Percentiles rank a stretch among this genome's conserved stretches.
Conservation (phyloP, 2,329 filamentous ascomycete species). For the Chrysoporthe deuterocubensis region DNA sequence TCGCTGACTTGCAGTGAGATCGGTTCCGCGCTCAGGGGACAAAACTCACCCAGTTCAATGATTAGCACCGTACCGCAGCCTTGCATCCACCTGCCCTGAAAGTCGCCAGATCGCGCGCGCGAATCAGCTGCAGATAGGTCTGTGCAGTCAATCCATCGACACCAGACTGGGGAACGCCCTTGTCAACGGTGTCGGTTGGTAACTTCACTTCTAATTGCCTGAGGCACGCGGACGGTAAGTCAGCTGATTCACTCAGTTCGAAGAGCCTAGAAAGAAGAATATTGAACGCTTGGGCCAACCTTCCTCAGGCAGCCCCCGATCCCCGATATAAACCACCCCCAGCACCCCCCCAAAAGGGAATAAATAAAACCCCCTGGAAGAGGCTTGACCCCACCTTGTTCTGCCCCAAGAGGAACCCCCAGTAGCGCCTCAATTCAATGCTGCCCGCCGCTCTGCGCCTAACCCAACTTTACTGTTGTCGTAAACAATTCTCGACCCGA, state of each 20-base stretch:
- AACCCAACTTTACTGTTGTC: conserved; percentile 5
- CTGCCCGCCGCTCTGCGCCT: background rate
- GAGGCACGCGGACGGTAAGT: conserved; percentile 1
- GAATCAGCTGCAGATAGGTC: conserved; percentile 6
- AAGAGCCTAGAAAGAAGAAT: background rate
- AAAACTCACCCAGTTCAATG: background rate
- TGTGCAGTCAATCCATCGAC: background rate
- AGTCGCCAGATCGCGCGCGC: background rate
- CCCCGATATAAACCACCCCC: background rate
- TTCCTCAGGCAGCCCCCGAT: background rate
- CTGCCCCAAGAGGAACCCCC: background rate
- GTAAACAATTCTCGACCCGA: conserved; percentile 13
- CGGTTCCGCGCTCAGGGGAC: background rate
- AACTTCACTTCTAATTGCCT: background rate
- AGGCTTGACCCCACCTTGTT: conserved; percentile 10
- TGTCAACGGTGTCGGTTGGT: background rate
- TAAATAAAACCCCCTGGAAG: background rate
- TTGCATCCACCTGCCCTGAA: background rate
- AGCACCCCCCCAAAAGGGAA: background rate
- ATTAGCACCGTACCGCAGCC: background rate
- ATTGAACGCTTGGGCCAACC: conserved; percentile 10
- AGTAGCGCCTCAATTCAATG: background rate
- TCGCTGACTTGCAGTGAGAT: background rate
- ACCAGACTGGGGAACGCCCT: background rate
- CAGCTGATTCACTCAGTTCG: conserved; percentile 16